Percentiles rank a stretch among this genome's conserved stretches.
Evolutionary conservation across 345 rosid species (phyloP).

Genomic region (Combretum micranthum): DNA sequence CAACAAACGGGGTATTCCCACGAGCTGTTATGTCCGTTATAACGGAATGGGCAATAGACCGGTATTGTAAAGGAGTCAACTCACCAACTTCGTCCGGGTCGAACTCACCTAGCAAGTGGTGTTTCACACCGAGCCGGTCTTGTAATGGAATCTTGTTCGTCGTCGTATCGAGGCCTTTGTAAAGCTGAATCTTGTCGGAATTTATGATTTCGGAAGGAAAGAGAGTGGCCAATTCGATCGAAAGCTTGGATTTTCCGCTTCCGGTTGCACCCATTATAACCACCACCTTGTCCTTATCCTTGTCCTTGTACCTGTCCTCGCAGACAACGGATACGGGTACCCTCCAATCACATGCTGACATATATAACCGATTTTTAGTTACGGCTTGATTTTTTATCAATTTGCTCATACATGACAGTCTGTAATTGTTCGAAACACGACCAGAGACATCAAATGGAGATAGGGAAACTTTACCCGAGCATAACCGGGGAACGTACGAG

Average conservation of each 20-base stretch:
- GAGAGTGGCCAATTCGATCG: constrained; percentile 64
- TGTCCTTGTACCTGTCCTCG: constrained; percentile 26
- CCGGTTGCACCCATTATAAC: constrained; percentile 93
- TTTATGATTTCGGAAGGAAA: constrained; percentile 59
- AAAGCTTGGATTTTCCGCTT: constrained; percentile 70
- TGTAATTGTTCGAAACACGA: too few relatives aligned
- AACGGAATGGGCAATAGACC: constrained; percentile 34
- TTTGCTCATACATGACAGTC: too few relatives aligned
- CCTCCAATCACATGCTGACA: too few relatives aligned
- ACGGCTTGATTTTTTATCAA: too few relatives aligned
- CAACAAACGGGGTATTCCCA: constrained; percentile 50
- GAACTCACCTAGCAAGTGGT: constrained; percentile 64
- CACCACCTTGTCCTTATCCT: constrained; percentile 36
- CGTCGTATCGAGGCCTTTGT: constrained; percentile 66
- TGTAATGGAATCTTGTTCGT: constrained; percentile 65
- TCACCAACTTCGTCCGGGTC: constrained; percentile 34
- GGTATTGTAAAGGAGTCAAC: constrained; percentile 44
- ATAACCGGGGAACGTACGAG: too few relatives aligned
- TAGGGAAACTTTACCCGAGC: too few relatives aligned
- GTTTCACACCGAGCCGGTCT: constrained; percentile 60
- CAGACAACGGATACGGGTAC: too few relatives aligned
- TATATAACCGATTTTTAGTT: too few relatives aligned
- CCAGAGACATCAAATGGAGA: too few relatives aligned
- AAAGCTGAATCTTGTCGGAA: constrained; percentile 88
- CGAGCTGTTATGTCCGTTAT: constrained; percentile 38